These are phyloP conservation scores for Fusarium neocosmosporiellum DNA, from an alignment of 2,329 filamentous ascomycete genomes.

Conservation along the genomic window DNA sequence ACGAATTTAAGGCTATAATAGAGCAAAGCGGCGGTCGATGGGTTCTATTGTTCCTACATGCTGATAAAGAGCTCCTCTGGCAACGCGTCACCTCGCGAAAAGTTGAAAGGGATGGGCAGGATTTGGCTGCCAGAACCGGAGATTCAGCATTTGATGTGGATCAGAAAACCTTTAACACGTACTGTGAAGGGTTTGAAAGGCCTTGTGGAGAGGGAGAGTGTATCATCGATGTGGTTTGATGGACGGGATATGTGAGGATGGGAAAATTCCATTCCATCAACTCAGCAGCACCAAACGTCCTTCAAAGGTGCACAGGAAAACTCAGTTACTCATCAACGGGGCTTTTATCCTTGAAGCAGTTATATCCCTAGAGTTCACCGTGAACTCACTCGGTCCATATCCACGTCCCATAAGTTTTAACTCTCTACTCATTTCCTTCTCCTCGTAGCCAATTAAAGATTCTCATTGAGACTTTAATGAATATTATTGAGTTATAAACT, in stretches of 20 bases:
- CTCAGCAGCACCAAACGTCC: neutral
- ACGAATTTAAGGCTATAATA: conserved; percentile 44
- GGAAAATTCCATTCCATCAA: too few species aligned
- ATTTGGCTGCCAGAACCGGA: neutral
- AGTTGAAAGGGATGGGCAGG: conserved; percentile 15
- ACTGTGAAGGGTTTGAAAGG: neutral
- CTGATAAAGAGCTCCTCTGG: conserved; percentile 45
- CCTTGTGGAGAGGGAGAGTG: conserved; percentile 10
- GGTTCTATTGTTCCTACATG: conserved; percentile 45
- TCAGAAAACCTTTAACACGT: neutral
- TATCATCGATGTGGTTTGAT: neutral
- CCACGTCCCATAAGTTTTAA: neutral
- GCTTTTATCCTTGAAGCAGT: neutral
- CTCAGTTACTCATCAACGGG: neutral
- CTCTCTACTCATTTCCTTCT: neutral
- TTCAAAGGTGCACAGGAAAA: neutral
- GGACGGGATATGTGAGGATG: neutral
- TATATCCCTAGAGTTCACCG: neutral
- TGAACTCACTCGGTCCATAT: neutral
- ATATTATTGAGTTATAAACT: neutral
- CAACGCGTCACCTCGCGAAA: conserved; percentile 44
- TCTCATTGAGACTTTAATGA: neutral
- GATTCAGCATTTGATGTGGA: conserved; percentile 16
- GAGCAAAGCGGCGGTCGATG: conserved; percentile 42
- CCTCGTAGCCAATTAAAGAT: neutral